Evolutionary conservation across 306 rosid genomes (phyloP).

Genomic region (Malus asiatica): DNA sequence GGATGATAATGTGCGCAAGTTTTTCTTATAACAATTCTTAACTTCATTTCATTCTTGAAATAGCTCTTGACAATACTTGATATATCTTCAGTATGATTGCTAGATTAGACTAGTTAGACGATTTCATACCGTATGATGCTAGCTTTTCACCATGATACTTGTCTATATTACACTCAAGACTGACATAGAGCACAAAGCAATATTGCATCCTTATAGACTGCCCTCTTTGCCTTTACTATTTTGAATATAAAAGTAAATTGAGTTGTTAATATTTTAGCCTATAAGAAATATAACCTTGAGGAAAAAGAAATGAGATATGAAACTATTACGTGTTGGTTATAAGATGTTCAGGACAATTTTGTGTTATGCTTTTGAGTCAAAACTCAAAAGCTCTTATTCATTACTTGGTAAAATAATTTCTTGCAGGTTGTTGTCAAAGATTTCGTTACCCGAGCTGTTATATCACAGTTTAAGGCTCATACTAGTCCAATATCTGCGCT

Average conservation of each 20-base stretch:
- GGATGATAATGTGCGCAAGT: background rate
- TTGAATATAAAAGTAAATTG: background rate
- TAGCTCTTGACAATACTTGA: background rate
- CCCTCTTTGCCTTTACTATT: background rate
- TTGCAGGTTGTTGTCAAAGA: conserved; percentile 79
- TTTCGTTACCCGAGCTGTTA: conserved; percentile 56
- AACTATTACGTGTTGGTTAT: background rate
- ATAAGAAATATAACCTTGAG: background rate
- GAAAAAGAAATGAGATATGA: background rate
- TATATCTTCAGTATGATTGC: background rate
- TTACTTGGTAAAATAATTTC: conserved; percentile 28
- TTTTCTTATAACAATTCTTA: background rate
- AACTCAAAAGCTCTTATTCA: background rate
- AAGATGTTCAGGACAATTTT: background rate
- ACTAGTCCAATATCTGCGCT: conserved; percentile 86
- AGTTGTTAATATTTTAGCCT: background rate
- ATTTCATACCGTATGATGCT: background rate
- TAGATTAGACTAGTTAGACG: background rate
- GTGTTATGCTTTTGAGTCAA: background rate
- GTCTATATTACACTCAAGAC: background rate
- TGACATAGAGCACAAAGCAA: background rate
- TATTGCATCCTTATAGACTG: background rate
- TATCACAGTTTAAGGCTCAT: conserved; percentile 85
- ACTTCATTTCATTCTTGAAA: background rate
- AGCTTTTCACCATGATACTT: background rate